Percentiles rank a stretch among this genome's conserved stretches.
phyloP scores from a whole-genome alignment of 176 grass and related monocot species.

The Avena sativa region DNA sequence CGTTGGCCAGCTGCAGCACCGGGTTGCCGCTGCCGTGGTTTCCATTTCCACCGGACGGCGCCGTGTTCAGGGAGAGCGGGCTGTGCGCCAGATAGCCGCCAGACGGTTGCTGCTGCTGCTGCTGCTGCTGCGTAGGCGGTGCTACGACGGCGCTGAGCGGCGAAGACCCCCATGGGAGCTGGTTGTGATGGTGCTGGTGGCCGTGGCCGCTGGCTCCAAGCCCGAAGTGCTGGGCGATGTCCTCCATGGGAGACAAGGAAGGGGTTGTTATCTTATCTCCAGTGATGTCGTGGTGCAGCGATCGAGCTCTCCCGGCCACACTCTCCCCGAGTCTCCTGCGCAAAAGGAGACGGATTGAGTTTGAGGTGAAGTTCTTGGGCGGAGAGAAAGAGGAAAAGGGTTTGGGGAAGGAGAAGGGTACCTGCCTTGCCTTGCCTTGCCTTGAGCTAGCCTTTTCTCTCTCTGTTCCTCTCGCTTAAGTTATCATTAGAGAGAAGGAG shows the following conservation, averaged over 20 bases:
- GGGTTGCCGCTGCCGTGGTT: constrained; percentile 28
- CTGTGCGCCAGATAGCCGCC: constrained; percentile 41
- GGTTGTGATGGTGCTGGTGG: constrained; percentile 47
- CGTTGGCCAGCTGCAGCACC: constrained; percentile 48
- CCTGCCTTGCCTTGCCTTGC: constrained; percentile 9
- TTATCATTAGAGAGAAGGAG: constrained; percentile 57
- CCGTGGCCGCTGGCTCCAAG: constrained; percentile 50
- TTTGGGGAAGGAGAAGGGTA: constrained; percentile 25
- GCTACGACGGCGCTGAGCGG: constrained; percentile 62
- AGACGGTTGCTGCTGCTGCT: constrained; percentile 16
- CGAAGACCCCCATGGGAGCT: constrained; percentile 55
- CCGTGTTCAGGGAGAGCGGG: constrained; percentile 64
- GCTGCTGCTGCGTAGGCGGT: constrained; percentile 38
- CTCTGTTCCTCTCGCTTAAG: constrained; percentile 39
- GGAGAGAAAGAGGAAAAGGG: constrained; percentile 68
- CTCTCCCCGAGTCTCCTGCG: constrained; percentile 45
- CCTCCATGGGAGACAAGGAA: constrained; percentile 60
- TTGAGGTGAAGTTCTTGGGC: constrained; percentile 65
- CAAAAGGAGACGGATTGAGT: constrained; percentile 43
- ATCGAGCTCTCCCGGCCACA: constrained; percentile 52
- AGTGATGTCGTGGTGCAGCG: constrained; percentile 65
- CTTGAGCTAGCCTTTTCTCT: constrained; percentile 50
- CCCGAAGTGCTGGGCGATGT: constrained; percentile 79
- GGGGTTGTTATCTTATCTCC: constrained; percentile 49
- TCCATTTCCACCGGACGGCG: neutral